Evolutionary conservation across 2,329 filamentous ascomycete species (phyloP), one percentile per base, ranked within the genome.

Genomic region (Cryphonectria parasitica): DNA sequence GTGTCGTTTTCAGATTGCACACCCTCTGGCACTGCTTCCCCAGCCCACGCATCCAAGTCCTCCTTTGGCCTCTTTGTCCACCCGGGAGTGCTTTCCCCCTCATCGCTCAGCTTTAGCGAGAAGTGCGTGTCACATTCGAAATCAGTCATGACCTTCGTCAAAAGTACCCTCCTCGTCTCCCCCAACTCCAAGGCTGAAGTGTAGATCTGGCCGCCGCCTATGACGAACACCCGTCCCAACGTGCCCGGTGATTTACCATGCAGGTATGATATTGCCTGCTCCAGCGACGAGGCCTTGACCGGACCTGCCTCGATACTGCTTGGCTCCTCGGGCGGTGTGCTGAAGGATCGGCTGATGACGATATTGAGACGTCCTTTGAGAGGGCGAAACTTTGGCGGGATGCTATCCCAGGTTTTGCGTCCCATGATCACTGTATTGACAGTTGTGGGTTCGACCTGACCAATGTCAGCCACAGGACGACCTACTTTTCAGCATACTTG

Each of bases 371-470:
- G 86, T 73, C 90, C 91, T 72, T 89, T 90, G 45, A 99, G 85
- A 25, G 96, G 96, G 2, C 94, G 87, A 79, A 96, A 94, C 66
- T 85, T 87, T 8, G 84, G 78, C 2, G 96, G 95, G 72, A 99
- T 95, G 74, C 90, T 94, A 67, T 97, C 94, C 91, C 95, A 99
- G 0, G 96, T 99, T 82, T 97, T 98, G 77, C 96, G 92, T 72
- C 96, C 96, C 96, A 99, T 99, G 75, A 99, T 91, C 66, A 98
- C 93, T 25, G 93, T 92, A 80, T 95, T 95, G 74, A 83, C 70
- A 58, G 82, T 75, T 0, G 78, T 74, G 10, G 80, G 70, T 2
- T 80, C 75, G 4, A 77, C 72, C 80, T 82, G 64, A 11, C 10
- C 63, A 31, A 63, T 39, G 45, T 71, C 28, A 66, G 68, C 31